Evolutionary conservation across 2,329 filamentous ascomycete genomes (phyloP).

Genomic region (Akanthomyces uredinophilus): DNA sequence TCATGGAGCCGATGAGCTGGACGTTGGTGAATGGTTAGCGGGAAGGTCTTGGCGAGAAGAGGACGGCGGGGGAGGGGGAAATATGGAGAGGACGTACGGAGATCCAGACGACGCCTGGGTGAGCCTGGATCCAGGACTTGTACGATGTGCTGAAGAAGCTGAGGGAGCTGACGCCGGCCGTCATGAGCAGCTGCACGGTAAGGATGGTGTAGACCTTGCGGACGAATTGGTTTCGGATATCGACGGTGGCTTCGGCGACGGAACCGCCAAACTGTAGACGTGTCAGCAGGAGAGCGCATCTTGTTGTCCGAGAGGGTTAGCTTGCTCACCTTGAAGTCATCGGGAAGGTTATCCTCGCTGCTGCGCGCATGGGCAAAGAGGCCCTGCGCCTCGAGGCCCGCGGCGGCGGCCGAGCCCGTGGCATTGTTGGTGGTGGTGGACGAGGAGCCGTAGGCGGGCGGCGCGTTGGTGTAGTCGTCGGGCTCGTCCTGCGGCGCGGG

Average conservation of each 20-base stretch:
- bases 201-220: conserved; percentile 98
- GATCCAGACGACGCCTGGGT: conserved; percentile 78
- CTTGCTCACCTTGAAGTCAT: conserved; percentile 80
- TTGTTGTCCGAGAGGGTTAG: too few relatives aligned
- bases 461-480: conserved; percentile 72
- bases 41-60: too few relatives aligned
- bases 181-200: conserved; percentile 87
- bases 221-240: conserved; percentile 94
- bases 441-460: conserved; percentile 70
- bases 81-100: conserved; percentile 52
- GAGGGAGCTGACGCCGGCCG: conserved; percentile 71
- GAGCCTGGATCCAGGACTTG: conserved; percentile 78
- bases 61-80: background rate
- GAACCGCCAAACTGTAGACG: conserved; percentile 72
- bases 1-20: conserved; percentile 72
- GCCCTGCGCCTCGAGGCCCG: conserved; percentile 44
- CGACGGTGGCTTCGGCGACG: conserved; percentile 87
- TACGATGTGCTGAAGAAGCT: conserved; percentile 81
- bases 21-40: background rate
- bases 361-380: conserved; percentile 63
- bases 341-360: conserved; percentile 87
- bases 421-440: conserved; percentile 32
- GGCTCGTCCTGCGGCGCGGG: conserved; percentile 82
- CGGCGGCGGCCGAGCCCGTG: conserved; percentile 44
- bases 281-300: too few relatives aligned